Evolutionary conservation across 257 asterid species (phyloP).

Genomic region (Prunella vulgaris): DNA sequence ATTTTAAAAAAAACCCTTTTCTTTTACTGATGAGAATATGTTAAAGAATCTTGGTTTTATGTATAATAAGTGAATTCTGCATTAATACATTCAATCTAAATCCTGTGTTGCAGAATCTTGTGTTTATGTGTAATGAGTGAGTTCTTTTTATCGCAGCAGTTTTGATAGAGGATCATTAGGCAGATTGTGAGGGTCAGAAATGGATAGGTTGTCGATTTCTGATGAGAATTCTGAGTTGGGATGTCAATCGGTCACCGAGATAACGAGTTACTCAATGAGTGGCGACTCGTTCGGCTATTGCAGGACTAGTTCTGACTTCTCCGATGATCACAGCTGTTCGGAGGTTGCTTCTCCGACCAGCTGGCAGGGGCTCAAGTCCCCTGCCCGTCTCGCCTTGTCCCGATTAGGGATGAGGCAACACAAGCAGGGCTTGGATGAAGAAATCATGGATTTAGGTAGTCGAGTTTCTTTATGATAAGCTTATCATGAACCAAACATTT

Average conservation of each 20-base stretch:
- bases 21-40: too few relatives aligned
- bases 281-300: constrained; percentile 56
- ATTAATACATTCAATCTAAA: too few relatives aligned
- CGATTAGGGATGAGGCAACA: constrained; percentile 65
- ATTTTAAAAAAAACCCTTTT: too few relatives aligned
- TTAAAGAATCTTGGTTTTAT: too few relatives aligned
- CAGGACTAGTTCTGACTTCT: constrained; percentile 66
- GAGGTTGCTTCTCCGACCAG: constrained; percentile 55
- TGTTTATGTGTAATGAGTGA: constrained; percentile 16
- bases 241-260: constrained; percentile 44
- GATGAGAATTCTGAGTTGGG: constrained; percentile 58
- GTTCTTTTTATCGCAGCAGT: neutral
- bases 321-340: constrained; percentile 53
- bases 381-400: constrained; percentile 54
- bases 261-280: constrained; percentile 43
- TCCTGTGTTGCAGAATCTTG: constrained; percentile 21
- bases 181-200: constrained; percentile 7
- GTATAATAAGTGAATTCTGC: too few relatives aligned
- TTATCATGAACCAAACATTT: too few relatives aligned
- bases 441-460: constrained; percentile 60
- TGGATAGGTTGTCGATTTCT: constrained; percentile 40
- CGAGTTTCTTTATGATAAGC: too few relatives aligned
- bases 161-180: too few relatives aligned
- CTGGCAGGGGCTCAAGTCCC: constrained; percentile 78
- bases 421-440: constrained; percentile 45